These are phyloP conservation scores for Mucuna pruriens DNA, from an alignment of 306 rosid species.

Conservation along the genomic window DNA sequence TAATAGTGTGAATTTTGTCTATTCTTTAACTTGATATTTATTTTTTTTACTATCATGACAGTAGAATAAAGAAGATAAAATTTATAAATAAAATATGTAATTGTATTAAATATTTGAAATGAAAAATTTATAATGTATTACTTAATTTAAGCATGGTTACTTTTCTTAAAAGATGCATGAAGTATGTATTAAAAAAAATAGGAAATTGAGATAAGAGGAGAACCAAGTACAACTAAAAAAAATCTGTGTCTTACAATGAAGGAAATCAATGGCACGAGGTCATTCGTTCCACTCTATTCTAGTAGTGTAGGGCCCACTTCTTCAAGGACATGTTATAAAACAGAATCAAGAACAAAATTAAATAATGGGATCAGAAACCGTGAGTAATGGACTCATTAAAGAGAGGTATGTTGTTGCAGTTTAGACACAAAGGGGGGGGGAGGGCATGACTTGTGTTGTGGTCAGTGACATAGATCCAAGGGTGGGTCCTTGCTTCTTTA, in stretches of 20 bases:
- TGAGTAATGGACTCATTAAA: constrained; percentile 26
- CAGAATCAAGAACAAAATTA: constrained; percentile 3
- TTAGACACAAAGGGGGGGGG: constrained; percentile 3
- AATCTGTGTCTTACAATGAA: constrained; percentile 22
- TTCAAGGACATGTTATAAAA: constrained; percentile 3
- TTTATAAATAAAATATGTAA: no score
- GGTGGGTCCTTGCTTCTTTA: constrained; percentile 39
- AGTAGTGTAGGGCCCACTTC: constrained; percentile 37
- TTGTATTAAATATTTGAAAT: no score
- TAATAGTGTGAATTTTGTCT: no score
- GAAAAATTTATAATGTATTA: no score
- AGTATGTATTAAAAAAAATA: no score
- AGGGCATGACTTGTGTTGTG: constrained; percentile 18
- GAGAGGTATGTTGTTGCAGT: constrained; percentile 17
- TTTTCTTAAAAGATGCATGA: no score
- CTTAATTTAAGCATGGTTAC: no score
- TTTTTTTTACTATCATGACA: no score
- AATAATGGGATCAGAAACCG: constrained; percentile 38
- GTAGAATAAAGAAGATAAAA: no score
- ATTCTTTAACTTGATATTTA: no score
- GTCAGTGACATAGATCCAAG: constrained; percentile 19
- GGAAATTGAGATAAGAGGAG: no score
- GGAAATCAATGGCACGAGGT: constrained; percentile 44
- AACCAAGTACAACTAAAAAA: no score
- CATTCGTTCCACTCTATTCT: constrained; percentile 50